phyloP scores from a whole-genome alignment of 495 filamentous ascomycete genomes.

The Hypoxylon intermedium region DNA sequence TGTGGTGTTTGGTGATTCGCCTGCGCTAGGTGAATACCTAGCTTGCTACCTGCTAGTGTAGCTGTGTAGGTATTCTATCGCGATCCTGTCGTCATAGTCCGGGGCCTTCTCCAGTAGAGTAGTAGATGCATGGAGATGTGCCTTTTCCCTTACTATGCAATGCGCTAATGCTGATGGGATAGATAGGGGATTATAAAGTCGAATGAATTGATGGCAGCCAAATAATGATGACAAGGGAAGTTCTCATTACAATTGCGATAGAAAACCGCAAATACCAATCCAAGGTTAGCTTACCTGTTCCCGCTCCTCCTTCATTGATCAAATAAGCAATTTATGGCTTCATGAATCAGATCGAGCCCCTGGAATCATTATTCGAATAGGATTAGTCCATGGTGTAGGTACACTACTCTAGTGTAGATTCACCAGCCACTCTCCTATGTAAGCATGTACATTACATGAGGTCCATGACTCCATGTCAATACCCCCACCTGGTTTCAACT shows the following conservation, averaged over 20 bases:
- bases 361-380: neutral
- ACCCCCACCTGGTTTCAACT: neutral
- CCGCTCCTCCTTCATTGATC: neutral
- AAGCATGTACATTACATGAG: too few relatives aligned
- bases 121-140: constrained; percentile 1
- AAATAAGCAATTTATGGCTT: neutral
- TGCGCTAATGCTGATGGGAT: neutral
- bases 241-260: neutral
- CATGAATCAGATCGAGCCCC: constrained; percentile 4
- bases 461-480: neutral
- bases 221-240: neutral
- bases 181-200: neutral
- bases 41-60: too few relatives aligned
- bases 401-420: too few relatives aligned
- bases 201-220: neutral
- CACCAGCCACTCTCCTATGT: neutral
- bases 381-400: too few relatives aligned
- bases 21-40: constrained; percentile 8
- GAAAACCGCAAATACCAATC: neutral
- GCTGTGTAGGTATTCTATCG: constrained; percentile 13
- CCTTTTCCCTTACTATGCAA: neutral
- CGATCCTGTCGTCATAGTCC: constrained; percentile 26
- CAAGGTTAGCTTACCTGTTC: neutral
- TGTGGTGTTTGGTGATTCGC: constrained; percentile 2
- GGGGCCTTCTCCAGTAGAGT: neutral